A percentile compares a stretch with the other conserved stretches of the same genome.
These are phyloP conservation scores for Russula compacta DNA, from an alignment of 768 basidiomycete genomes.

Conservation along the genomic window DNA sequence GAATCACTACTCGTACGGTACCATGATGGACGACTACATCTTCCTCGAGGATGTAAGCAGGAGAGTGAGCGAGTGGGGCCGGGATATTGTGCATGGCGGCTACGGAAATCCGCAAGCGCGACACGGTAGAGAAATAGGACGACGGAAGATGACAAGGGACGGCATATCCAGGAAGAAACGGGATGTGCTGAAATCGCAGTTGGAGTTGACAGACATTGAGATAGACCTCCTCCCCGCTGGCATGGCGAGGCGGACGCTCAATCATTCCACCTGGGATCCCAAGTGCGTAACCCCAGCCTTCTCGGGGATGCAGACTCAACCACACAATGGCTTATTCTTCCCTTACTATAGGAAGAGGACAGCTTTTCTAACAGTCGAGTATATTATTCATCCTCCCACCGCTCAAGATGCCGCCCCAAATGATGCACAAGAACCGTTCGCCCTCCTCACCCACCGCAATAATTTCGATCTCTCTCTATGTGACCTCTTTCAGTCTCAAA, in stretches of 20 bases:
- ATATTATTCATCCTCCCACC: conserved; percentile 51
- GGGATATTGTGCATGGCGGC: conserved; percentile 56
- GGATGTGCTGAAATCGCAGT: conserved; percentile 57
- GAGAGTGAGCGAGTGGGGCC: conserved; percentile 64
- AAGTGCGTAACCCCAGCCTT: conserved; percentile 39
- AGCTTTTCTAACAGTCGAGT: conserved; percentile 63
- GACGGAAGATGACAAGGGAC: conserved; percentile 22
- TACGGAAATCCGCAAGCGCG: conserved; percentile 31
- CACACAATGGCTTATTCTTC: background rate
- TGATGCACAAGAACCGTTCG: conserved; percentile 33
- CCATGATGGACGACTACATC: conserved; percentile 83
- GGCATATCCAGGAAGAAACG: conserved; percentile 43
- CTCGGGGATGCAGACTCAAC: background rate
- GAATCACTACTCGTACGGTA: conserved; percentile 77
- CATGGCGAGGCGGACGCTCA: conserved; percentile 69
- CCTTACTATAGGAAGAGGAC: conserved; percentile 46
- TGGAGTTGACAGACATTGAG: conserved; percentile 59
- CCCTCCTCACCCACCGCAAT: conserved; percentile 59
- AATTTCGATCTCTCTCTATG: conserved; percentile 41
- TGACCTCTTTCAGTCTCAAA: conserved; percentile 38
- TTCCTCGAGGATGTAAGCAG: conserved; percentile 79
- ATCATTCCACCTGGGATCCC: conserved; percentile 77
- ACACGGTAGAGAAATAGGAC: conserved; percentile 27
- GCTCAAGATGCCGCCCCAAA: conserved; percentile 36
- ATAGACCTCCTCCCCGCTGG: conserved; percentile 71